Evolutionary conservation across 2,329 filamentous ascomycete genomes (phyloP), one percentile per base, ranked within the genome.

Genomic region (Neonectria punicea): DNA sequence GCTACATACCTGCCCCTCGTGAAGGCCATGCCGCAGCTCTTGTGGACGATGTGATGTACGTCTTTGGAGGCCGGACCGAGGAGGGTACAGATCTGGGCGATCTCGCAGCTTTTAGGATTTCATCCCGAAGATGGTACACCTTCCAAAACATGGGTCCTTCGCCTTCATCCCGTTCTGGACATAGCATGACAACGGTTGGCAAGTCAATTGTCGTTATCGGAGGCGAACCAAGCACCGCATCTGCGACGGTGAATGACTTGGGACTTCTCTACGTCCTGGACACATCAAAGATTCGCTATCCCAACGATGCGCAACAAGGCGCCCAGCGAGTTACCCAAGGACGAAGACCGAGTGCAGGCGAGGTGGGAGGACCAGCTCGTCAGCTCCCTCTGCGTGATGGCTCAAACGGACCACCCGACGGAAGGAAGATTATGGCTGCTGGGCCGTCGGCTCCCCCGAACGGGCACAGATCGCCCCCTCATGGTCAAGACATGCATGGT

Each of bases 131-230:
- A 65, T 99, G 96, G 96, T 99, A 98, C 79, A 99, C 96, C 39
- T 99, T 99, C 80, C 96, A 99, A 76, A 99, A 99, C 76, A 99
- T 99, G 96, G 96, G 96, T 0, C 94, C 94, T 3, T 97, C 94
- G 1, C 96, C 96, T 0, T 98, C 94, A 3, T 90, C 96, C 34
- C 88, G 96, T 65, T 98, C 95, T 16, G 96, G 96, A 1, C 96
- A 99, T 79, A 98, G 94, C 79, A 98, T 99, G 96, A 98, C 96
- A 2, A 90, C 94, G 2, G 93, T 95, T 67, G 93, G 93, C 32
- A 98, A 97, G 79, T 92, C 94, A 65, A 91, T 99, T 67, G 91
- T 98, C 53, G 93, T 98, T 44, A 85, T 98, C 34, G 97, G 93
- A 41, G 96, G 96, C 69, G 97, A 99, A 79, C 96, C 96, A 14